Conservation (phyloP, 495 filamentous ascomycete genomes). For the Tuber aestivum region DNA sequence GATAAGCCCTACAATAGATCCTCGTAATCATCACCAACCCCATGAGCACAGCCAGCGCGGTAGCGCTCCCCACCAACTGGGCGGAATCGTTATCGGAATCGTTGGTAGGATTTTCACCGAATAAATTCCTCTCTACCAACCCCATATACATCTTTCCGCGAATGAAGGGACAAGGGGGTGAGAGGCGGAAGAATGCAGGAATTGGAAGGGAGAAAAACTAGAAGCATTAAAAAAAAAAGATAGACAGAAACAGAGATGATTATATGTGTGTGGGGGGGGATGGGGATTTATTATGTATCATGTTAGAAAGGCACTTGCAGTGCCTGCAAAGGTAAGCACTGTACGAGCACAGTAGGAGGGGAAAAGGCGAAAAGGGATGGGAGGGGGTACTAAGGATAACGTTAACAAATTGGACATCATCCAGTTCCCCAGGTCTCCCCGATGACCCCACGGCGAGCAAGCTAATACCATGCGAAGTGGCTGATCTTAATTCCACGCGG, state of each 20-base stretch:
- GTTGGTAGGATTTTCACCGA: background rate
- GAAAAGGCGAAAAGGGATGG: background rate
- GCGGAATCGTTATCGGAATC: background rate
- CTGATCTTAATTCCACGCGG: background rate
- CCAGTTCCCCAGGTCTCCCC: background rate
- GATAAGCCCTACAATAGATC: constrained; percentile 21
- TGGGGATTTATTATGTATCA: background rate
- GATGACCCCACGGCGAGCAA: background rate
- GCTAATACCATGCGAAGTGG: background rate
- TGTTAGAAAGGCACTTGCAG: background rate
- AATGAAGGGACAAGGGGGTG: background rate
- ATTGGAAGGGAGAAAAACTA: background rate
- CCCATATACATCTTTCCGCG: background rate
- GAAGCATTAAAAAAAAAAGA: background rate
- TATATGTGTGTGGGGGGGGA: background rate
- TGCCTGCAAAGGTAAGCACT: background rate
- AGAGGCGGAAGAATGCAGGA: background rate
- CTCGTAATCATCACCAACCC: background rate
- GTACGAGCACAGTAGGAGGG: background rate
- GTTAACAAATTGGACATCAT: background rate
- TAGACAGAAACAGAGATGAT: background rate
- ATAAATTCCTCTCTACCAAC: background rate
- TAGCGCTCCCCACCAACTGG: background rate
- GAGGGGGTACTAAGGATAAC: background rate
- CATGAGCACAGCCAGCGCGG: constrained; percentile 7